phyloP scores from a whole-genome alignment of 139 green algal genomes.

The Tetradesmus obliquus region DNA sequence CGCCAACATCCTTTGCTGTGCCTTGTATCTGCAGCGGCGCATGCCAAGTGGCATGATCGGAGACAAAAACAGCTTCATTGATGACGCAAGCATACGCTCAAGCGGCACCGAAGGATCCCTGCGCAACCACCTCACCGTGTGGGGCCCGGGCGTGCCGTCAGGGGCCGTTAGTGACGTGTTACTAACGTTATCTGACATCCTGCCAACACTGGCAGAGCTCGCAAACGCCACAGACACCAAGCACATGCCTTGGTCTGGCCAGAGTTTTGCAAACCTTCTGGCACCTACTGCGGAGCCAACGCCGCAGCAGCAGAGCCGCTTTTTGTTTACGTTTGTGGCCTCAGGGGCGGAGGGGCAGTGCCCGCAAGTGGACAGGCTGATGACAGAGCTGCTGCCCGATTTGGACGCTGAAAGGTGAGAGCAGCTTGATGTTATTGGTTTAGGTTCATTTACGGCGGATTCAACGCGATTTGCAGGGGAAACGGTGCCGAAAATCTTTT shows the following conservation, averaged over 20 bases:
- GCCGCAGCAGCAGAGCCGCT: background rate
- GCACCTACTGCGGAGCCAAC: background rate
- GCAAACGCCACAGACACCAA: background rate
- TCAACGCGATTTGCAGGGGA: too few species aligned
- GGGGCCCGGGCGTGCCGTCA: background rate
- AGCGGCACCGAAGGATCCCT: background rate
- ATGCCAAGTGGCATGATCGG: background rate
- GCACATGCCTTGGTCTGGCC: background rate
- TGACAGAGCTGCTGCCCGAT: background rate
- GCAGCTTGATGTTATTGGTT: too few species aligned
- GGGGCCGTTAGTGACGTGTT: background rate
- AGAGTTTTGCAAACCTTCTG: background rate
- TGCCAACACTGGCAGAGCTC: background rate
- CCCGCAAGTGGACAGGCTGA: background rate
- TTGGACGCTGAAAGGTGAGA: background rate
- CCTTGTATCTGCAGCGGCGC: background rate
- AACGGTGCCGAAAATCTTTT: too few species aligned
- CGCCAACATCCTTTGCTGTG: too few species aligned
- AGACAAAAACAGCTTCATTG: background rate
- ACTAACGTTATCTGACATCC: background rate
- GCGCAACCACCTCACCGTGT: background rate
- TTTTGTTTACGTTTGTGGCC: background rate
- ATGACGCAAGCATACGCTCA: background rate
- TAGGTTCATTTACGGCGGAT: too few species aligned
- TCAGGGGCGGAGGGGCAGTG: background rate